These are phyloP conservation scores for Truncatella angustata DNA, from an alignment of 2,329 filamentous ascomycete genomes.

Conservation along the genomic window DNA sequence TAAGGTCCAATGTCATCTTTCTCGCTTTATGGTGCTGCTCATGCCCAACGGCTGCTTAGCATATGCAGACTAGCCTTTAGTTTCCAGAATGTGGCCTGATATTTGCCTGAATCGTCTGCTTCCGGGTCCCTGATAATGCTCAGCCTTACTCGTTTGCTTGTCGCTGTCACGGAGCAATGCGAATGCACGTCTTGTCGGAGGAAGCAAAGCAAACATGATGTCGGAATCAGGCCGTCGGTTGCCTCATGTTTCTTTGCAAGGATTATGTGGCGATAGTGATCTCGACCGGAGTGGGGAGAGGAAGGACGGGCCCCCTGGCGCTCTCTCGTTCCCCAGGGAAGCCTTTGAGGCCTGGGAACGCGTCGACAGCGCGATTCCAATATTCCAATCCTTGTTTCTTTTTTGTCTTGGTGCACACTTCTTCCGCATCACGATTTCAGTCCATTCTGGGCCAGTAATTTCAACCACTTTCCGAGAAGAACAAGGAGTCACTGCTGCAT, in stretches of 20 bases:
- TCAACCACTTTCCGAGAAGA: neutral
- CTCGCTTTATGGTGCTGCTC: no score
- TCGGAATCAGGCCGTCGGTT: neutral
- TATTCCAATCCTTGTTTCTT: slow-evolving; percentile 5
- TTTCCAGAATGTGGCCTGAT: no score
- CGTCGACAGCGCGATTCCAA: slow-evolving; percentile 6
- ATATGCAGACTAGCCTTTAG: no score
- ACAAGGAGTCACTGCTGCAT: neutral
- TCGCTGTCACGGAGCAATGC: neutral
- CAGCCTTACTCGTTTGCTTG: neutral
- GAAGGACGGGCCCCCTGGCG: neutral
- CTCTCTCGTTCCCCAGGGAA: neutral
- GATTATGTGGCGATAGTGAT: neutral
- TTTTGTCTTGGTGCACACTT: neutral
- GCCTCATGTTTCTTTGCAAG: neutral
- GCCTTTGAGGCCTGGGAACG: neutral
- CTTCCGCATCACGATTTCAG: neutral
- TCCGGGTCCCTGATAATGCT: neutral
- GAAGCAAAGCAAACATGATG: neutral
- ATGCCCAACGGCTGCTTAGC: no score
- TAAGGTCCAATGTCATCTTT: no score
- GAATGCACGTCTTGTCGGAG: no score
- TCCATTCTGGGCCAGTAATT: slow-evolving; percentile 8
- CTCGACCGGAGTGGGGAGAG: neutral
- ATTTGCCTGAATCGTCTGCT: no score